A percentile compares a stretch with the other conserved stretches of the same genome.
Conservation (phyloP, 2,329 filamentous ascomycete genomes). For the Simplicillium sp. region DNA sequence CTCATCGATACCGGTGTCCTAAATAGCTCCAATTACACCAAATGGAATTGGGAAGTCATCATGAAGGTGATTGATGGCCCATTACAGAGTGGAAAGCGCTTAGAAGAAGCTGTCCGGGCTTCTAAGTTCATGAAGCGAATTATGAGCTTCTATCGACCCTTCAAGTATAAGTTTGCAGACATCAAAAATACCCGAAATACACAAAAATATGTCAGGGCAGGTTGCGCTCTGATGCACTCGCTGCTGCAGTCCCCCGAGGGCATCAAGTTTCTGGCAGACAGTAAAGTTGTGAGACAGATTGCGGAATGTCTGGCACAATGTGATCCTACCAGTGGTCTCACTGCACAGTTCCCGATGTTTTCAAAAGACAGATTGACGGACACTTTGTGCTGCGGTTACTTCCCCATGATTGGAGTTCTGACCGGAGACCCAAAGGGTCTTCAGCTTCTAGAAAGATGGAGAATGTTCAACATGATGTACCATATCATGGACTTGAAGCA, state of each 20-base stretch:
- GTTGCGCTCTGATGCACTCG: conserved; percentile 79
- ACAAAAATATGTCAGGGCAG: conserved; percentile 85
- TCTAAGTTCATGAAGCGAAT: conserved; percentile 95
- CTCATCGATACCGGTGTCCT: conserved; percentile 75
- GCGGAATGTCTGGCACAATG: conserved; percentile 94
- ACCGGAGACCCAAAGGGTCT: conserved; percentile 77
- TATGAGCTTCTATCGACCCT: conserved; percentile 90
- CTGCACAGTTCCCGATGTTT: conserved; percentile 81
- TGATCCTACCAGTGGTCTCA: conserved; percentile 70
- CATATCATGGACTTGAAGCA: conserved; percentile 90
- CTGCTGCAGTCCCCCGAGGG: conserved; percentile 81
- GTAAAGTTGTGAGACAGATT: conserved; percentile 87
- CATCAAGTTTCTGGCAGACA: conserved; percentile 74
- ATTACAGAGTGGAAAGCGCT: conserved; percentile 76
- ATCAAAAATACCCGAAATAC: conserved; percentile 85
- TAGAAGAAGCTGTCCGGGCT: conserved; percentile 89
- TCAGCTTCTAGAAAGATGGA: conserved; percentile 88
- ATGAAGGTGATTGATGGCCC: conserved; percentile 88
- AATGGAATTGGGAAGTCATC: conserved; percentile 97
- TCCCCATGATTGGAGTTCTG: conserved; percentile 80
- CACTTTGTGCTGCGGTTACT: conserved; percentile 86
- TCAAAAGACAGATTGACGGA: conserved; percentile 75
- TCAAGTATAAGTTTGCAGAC: conserved; percentile 92
- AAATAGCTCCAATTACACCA: conserved; percentile 79
- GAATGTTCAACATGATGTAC: conserved; percentile 99